Conservation (phyloP, 257 asterid species). For the Solanum ahanhuiri region DNA sequence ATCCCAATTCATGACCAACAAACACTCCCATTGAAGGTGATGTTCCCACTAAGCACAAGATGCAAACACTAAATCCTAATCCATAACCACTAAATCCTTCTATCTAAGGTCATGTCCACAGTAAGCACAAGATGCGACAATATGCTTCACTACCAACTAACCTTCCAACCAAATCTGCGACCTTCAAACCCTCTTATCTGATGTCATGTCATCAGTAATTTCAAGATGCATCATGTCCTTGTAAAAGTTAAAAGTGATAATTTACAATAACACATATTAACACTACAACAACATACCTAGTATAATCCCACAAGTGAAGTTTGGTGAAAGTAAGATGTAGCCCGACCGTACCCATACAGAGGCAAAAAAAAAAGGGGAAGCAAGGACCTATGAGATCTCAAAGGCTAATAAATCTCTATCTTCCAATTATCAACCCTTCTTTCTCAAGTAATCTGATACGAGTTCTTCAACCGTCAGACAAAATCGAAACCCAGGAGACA, state of each 20-base stretch:
- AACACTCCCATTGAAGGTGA: not conserved
- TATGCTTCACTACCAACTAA: too few species aligned
- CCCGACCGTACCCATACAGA: too few species aligned
- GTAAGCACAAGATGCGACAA: not conserved
- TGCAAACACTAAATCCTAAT: not conserved
- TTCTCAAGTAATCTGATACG: too few species aligned
- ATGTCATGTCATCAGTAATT: too few species aligned
- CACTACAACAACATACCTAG: not conserved
- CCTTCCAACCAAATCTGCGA: not conserved
- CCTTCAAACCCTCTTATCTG: not conserved
- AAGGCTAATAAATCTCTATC: conserved; percentile 35
- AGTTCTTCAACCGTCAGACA: conserved; percentile 34
- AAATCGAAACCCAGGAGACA: conserved; percentile 77
- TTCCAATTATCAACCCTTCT: conserved; percentile 18
- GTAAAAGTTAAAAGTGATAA: not conserved
- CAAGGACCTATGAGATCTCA: conserved; percentile 75
- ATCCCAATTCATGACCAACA: not conserved
- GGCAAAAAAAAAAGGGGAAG: too few species aligned
- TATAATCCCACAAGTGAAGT: too few species aligned
- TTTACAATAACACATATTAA: not conserved
- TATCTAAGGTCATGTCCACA: not conserved
- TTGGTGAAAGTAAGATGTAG: too few species aligned
- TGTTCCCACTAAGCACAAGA: not conserved
- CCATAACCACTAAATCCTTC: too few species aligned
- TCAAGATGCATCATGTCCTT: not conserved